Percentiles rank a stretch among this genome's conserved stretches.
phyloP scores from a whole-genome alignment of 192 early-diverging fungal genomes.

The Coemansia sp. region DNA sequence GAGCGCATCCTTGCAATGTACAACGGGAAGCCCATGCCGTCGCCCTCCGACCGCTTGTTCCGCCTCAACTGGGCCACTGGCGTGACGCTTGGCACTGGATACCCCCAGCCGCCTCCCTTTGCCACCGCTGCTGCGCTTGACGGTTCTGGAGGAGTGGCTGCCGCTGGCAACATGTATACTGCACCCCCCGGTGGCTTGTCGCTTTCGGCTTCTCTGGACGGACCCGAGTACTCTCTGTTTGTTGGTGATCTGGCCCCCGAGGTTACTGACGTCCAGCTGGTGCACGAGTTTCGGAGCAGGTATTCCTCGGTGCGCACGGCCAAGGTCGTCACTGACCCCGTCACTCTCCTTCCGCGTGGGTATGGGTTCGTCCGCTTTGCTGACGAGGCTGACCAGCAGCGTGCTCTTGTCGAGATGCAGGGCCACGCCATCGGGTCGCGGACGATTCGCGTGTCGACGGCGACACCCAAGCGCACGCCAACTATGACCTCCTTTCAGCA shows the following conservation, averaged over 20 bases:
- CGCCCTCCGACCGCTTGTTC: constrained; percentile 71
- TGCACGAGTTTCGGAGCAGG: constrained; percentile 77
- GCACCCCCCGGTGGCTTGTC: constrained; percentile 33
- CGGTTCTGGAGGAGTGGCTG: not conserved
- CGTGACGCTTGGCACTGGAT: constrained; percentile 35
- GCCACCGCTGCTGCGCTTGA: not conserved
- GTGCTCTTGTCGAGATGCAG: constrained; percentile 88
- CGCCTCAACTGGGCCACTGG: constrained; percentile 97
- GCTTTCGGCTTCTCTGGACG: constrained; percentile 43
- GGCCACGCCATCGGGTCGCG: constrained; percentile 78
- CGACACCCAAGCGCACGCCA: constrained; percentile 60
- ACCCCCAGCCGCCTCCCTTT: not conserved
- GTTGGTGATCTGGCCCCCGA: constrained; percentile 94
- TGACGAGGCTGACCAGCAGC: constrained; percentile 83
- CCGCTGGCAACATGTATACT: not conserved
- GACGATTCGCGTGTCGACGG: constrained; percentile 85
- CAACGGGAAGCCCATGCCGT: constrained; percentile 82
- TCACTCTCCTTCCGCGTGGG: constrained; percentile 77
- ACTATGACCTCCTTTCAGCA: constrained; percentile 23
- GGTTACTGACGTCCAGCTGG: constrained; percentile 69
- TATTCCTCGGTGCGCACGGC: constrained; percentile 87
- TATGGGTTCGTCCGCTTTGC: constrained; percentile 95
- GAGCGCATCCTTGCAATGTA: constrained; percentile 66
- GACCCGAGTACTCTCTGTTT: constrained; percentile 88
- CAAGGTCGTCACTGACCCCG: constrained; percentile 89